A percentile compares a stretch with the other conserved stretches of the same genome.
Evolutionary conservation across 176 grass and related monocot species (phyloP).

Genomic region (Carex myosuroides): DNA sequence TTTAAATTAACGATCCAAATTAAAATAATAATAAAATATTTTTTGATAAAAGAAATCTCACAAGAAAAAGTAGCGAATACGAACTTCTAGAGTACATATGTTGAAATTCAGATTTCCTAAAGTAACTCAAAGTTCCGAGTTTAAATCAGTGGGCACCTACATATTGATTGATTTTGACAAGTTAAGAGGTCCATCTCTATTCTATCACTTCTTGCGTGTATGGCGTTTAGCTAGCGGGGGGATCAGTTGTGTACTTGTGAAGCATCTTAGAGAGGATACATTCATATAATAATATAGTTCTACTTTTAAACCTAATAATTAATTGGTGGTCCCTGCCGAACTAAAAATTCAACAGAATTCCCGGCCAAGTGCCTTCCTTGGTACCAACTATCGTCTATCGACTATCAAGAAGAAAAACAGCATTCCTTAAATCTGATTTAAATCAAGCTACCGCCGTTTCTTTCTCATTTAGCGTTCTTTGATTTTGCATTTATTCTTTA

Average conservation of each 20-base stretch:
- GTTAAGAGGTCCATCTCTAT: neutral
- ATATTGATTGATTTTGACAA: conserved; percentile 1
- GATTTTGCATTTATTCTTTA: neutral
- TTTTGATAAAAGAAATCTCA: neutral
- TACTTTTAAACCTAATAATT: neutral
- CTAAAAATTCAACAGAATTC: neutral
- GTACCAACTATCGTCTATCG: neutral
- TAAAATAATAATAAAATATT: too few species aligned
- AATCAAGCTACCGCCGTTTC: neutral
- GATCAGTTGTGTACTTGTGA: neutral
- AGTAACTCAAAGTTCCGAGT: too few species aligned
- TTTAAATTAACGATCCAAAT: too few species aligned
- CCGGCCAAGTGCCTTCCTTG: neutral
- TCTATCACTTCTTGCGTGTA: neutral
- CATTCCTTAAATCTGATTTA: neutral
- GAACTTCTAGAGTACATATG: neutral
- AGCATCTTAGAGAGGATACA: neutral
- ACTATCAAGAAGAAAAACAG: neutral
- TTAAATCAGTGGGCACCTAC: conserved; percentile 7
- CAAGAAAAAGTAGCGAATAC: too few species aligned
- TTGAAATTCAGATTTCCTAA: too few species aligned
- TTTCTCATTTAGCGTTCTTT: neutral
- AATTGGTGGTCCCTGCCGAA: neutral
- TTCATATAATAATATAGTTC: neutral
- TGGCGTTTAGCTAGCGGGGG: neutral